phyloP scores from a whole-genome alignment of 2,329 filamentous ascomycete species.

The Penicillium sumatraense region DNA sequence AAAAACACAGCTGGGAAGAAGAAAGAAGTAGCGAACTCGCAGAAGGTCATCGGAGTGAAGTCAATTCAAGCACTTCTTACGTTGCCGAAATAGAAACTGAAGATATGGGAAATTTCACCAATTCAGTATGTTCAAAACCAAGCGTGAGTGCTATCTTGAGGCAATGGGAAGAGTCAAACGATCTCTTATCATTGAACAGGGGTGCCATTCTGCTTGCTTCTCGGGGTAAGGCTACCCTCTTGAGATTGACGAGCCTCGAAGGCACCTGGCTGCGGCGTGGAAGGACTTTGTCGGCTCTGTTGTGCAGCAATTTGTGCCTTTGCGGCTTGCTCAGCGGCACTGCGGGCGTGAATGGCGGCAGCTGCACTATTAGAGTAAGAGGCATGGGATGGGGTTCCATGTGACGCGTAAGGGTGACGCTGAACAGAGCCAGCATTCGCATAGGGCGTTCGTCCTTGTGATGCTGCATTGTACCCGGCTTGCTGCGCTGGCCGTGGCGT shows the following conservation, averaged over 20 bases:
- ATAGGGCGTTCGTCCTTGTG: slow-evolving; percentile 41
- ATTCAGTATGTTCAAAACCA: not conserved
- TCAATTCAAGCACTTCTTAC: not conserved
- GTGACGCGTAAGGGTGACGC: slow-evolving; percentile 29
- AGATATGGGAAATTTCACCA: slow-evolving; percentile 9
- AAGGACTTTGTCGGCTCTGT: slow-evolving; percentile 36
- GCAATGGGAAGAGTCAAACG: not conserved
- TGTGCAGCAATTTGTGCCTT: slow-evolving; percentile 42
- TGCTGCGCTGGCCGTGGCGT: slow-evolving; percentile 41
- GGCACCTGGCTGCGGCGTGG: slow-evolving; percentile 38
- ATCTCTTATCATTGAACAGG: slow-evolving; percentile 28
- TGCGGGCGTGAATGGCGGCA: slow-evolving; percentile 42
- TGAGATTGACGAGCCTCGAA: slow-evolving; percentile 34
- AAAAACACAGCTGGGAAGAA: slow-evolving; percentile 22
- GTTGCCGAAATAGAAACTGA: not conserved
- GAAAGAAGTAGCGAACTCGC: slow-evolving; percentile 6
- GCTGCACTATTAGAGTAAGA: slow-evolving; percentile 42
- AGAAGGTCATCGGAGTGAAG: not conserved
- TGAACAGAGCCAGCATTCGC: slow-evolving; percentile 37
- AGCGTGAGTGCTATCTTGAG: not conserved
- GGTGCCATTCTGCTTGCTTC: slow-evolving; percentile 37
- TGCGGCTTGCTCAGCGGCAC: slow-evolving; percentile 45
- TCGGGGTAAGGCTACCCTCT: slow-evolving; percentile 41
- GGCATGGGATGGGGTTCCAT: slow-evolving; percentile 35
- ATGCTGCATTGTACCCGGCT: slow-evolving; percentile 35